Evolutionary conservation across 306 rosid genomes (phyloP).

Genomic region (Fragaria vesca): DNA sequence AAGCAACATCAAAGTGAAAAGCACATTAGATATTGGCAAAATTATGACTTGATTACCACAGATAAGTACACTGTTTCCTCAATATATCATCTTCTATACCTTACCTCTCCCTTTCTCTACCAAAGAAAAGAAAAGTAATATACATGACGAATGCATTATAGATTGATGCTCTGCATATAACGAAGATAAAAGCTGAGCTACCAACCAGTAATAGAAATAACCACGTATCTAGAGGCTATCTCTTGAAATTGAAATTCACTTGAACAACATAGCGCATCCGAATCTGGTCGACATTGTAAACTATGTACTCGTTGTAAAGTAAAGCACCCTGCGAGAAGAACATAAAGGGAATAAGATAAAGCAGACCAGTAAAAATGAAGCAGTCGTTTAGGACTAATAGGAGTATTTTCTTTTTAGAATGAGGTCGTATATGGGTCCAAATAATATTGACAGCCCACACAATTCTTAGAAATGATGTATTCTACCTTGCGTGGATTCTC

Average conservation of each 20-base stretch:
- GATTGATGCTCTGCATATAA: background rate
- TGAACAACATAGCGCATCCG: slow-evolving; percentile 81
- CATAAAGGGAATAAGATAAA: background rate
- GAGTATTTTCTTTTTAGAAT: no score
- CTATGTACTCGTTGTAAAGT: slow-evolving; percentile 84
- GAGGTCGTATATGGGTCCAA: background rate
- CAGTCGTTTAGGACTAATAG: background rate
- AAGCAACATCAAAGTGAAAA: background rate
- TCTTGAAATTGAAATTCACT: slow-evolving; percentile 62
- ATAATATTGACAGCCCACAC: background rate
- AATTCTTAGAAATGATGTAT: background rate
- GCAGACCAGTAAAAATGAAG: background rate
- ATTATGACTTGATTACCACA: background rate
- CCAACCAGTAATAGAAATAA: background rate
- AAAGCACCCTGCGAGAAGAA: slow-evolving; percentile 57
- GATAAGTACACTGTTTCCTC: no score
- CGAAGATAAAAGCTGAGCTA: background rate
- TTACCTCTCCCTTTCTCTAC: background rate
- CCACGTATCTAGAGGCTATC: slow-evolving; percentile 9
- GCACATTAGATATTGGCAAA: background rate
- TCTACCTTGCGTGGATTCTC: slow-evolving; percentile 37
- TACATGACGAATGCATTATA: background rate
- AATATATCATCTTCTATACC: background rate
- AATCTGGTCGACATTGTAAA: slow-evolving; percentile 82
- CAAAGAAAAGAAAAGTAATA: background rate